Evolutionary conservation across 257 asterid species (phyloP).

Genomic region (Solanum corneliomulleri): DNA sequence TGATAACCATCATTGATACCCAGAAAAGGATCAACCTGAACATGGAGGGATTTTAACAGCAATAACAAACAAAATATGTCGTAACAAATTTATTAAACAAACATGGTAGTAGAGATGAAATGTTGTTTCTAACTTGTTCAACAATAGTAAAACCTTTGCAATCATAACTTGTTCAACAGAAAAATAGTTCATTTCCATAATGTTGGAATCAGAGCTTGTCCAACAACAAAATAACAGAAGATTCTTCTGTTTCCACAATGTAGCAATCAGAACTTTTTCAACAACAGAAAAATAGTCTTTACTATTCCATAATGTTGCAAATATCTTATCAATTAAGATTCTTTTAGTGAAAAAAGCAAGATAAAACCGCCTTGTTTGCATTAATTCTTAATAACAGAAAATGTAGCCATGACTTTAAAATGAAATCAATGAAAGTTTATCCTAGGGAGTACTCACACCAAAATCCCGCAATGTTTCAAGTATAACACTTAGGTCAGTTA

Average conservation of each 20-base stretch:
- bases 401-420: not conserved
- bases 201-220: not conserved
- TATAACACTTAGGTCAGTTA: slow-evolving; percentile 42
- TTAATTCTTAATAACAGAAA: not conserved
- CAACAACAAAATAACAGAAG: not conserved
- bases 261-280: not conserved
- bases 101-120: not conserved
- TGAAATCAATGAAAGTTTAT: not conserved
- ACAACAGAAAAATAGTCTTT: not conserved
- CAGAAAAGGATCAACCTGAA: slow-evolving; percentile 73
- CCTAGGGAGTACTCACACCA: slow-evolving; percentile 46
- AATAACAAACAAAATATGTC: not conserved
- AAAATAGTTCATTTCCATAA: not conserved
- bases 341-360: not conserved
- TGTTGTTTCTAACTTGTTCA: not conserved
- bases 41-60: not conserved
- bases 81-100: not conserved
- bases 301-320: not conserved
- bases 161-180: not conserved
- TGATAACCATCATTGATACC: slow-evolving; percentile 80
- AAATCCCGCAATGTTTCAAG: slow-evolving; percentile 34
- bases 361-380: not conserved
- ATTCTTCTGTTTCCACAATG: not conserved
- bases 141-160: not conserved
- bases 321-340: not conserved